Evolutionary conservation across 345 rosid species (phyloP).

Genomic region (Cardamine chenopodiifolia): DNA sequence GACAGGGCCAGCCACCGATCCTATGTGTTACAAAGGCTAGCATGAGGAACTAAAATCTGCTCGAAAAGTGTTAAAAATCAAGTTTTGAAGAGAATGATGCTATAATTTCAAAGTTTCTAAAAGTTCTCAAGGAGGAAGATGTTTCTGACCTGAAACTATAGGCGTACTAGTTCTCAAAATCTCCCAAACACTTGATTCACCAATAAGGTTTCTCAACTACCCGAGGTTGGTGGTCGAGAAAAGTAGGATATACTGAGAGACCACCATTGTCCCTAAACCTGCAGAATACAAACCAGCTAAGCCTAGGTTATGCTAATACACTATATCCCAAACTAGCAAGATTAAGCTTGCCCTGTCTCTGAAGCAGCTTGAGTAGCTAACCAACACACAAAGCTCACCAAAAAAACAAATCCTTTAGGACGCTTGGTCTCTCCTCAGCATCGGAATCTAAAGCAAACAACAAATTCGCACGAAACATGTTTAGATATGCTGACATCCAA

Average conservation of each 20-base stretch:
- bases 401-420: background rate
- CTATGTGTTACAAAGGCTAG: slow-evolving; percentile 32
- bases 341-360: slow-evolving; percentile 28
- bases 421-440: slow-evolving; percentile 21
- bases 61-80: slow-evolving; percentile 1
- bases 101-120: background rate
- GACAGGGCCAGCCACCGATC: slow-evolving; percentile 44
- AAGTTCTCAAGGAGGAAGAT: slow-evolving; percentile 17
- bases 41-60: slow-evolving; percentile 11
- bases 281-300: slow-evolving; percentile 61
- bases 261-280: slow-evolving; percentile 53
- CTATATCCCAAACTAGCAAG: slow-evolving; percentile 27
- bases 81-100: slow-evolving; percentile 6
- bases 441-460: slow-evolving; percentile 19
- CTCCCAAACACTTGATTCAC: slow-evolving; percentile 43
- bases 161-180: slow-evolving; percentile 47
- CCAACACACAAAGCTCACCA: slow-evolving; percentile 10
- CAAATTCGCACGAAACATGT: background rate
- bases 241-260: slow-evolving; percentile 34
- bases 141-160: slow-evolving; percentile 49
- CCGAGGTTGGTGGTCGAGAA: slow-evolving; percentile 11
- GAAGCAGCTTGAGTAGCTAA: slow-evolving; percentile 5
- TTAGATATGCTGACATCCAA: background rate
- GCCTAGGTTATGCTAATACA: slow-evolving; percentile 52
- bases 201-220: slow-evolving; percentile 34